A percentile compares a stretch with the other conserved stretches of the same genome.
These are phyloP conservation scores for Corchorus olitorius DNA, from an alignment of 345 rosid species.

Conservation along the genomic window DNA sequence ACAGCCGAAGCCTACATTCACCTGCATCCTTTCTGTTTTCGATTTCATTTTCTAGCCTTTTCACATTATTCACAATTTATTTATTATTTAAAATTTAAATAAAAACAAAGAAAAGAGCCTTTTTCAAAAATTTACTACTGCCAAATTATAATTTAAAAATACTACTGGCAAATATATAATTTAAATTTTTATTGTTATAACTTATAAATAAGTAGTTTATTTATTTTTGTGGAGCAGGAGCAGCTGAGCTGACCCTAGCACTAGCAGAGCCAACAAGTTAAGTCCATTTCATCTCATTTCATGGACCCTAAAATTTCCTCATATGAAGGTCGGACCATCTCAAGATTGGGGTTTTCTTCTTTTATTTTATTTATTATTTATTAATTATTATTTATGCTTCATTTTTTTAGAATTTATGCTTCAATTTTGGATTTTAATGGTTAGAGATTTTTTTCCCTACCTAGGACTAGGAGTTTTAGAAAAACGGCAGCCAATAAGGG, in stretches of 20 bases:
- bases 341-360: neutral
- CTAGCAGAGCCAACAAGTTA: neutral
- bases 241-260: no score
- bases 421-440: neutral
- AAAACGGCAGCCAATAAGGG: neutral
- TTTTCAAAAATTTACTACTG: neutral
- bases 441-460: neutral
- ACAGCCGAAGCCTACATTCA: neutral
- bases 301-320: neutral
- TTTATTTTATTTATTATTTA: neutral
- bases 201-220: no score
- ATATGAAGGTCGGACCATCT: neutral
- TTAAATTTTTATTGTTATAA: no score
- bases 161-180: no score
- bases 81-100: neutral
- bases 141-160: no score
- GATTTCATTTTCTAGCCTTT: neutral
- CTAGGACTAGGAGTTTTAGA: neutral
- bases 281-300: neutral
- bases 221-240: neutral
- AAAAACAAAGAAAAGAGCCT: neutral
- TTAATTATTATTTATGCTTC: no score
- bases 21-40: neutral
- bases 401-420: neutral
- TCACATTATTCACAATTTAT: neutral